Evolutionary conservation across 2,329 filamentous ascomycete genomes (phyloP).

Genomic region (Colletotrichum spaethianum): DNA sequence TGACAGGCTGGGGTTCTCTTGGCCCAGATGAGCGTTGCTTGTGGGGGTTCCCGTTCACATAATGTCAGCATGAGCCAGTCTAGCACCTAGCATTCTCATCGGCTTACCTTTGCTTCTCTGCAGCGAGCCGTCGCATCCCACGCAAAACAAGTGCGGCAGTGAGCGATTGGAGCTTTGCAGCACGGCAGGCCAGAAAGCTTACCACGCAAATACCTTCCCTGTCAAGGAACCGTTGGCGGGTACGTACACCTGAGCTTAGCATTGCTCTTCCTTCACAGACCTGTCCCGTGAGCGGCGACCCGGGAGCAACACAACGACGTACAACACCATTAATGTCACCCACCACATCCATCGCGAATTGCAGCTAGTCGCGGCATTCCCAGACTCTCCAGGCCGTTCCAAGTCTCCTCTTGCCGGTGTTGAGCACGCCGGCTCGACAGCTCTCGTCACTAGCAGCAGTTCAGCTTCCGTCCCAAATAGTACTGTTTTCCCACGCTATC

Average conservation of each 20-base stretch:
- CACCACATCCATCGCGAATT: not conserved
- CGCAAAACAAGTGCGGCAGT: not conserved
- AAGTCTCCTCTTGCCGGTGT: not conserved
- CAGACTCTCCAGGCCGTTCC: not conserved
- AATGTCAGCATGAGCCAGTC: not conserved
- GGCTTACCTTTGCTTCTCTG: not conserved
- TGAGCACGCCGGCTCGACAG: not conserved
- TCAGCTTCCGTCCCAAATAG: not conserved
- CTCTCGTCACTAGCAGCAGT: not conserved
- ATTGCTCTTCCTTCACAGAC: not conserved
- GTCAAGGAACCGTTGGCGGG: not conserved
- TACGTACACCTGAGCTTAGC: not conserved
- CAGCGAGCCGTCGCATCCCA: not conserved
- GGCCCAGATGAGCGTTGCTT: not conserved
- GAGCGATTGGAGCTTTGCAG: not conserved
- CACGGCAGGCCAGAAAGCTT: slow-evolving; percentile 6
- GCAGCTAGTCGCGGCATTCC: slow-evolving; percentile 3
- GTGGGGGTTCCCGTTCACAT: slow-evolving; percentile 19
- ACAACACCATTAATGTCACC: not conserved
- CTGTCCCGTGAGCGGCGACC: not conserved
- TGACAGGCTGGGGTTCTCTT: not conserved
- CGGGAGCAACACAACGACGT: not conserved
- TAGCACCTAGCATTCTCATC: not conserved
- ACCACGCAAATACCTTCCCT: slow-evolving; percentile 11
- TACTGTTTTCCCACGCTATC: slow-evolving; percentile 22